Conservation (phyloP, 352 stramenopile genomes). For the Peronospora tabacina region DNA sequence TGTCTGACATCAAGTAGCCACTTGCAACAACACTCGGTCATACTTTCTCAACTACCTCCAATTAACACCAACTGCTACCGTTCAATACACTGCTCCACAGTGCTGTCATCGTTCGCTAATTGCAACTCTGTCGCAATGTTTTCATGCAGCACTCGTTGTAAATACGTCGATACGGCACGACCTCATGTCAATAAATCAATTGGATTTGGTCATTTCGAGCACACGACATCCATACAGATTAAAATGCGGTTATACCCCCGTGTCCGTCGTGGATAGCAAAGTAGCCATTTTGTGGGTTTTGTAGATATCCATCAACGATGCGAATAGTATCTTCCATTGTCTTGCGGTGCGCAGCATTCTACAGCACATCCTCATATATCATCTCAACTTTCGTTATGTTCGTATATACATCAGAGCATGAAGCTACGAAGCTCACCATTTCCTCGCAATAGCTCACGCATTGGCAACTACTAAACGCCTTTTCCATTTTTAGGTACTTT, state of each 20-base stretch:
- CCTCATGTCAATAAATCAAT: conserved; percentile 21
- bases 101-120: conserved; percentile 29
- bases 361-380: neutral
- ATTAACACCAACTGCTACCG: conserved; percentile 21
- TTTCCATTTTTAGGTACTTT: conserved; percentile 10
- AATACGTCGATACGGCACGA: conserved; percentile 54
- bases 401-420: neutral
- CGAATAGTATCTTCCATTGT: conserved; percentile 79
- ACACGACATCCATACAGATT: neutral
- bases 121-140: conserved; percentile 50
- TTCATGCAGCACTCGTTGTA: conserved; percentile 60
- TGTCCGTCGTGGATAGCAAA: conserved; percentile 77
- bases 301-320: conserved; percentile 63
- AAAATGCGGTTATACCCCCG: conserved; percentile 34
- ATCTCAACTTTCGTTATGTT: neutral
- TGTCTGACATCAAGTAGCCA: conserved; percentile 67
- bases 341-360: conserved; percentile 70
- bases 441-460: conserved; percentile 69
- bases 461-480: conserved; percentile 45
- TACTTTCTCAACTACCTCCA: neutral
- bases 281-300: conserved; percentile 49
- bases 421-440: conserved; percentile 37
- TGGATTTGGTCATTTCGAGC: no score
- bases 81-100: conserved; percentile 52
- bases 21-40: conserved; percentile 24